These are phyloP conservation scores for Cyberlindnera veronae DNA, from an alignment of 805 yeast species.

Conservation along the genomic window DNA sequence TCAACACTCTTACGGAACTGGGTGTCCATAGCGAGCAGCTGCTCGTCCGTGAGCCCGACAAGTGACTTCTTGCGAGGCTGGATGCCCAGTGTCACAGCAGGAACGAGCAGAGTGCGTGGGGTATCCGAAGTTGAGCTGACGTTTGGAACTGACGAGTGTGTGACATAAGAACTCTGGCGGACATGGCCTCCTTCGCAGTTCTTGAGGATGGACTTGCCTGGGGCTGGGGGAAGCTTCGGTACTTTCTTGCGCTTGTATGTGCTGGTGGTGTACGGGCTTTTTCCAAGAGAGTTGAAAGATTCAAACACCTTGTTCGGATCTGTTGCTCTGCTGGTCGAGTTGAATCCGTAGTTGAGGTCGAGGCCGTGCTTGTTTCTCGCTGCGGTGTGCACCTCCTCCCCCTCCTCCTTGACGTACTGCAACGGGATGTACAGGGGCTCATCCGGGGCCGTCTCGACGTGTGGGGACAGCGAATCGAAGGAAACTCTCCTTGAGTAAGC, in stretches of 20 bases:
- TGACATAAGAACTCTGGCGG: no score
- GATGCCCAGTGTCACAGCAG: conserved; percentile 1
- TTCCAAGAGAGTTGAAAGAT: no score
- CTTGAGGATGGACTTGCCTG: conserved; percentile 25
- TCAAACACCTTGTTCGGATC: conserved; percentile 20
- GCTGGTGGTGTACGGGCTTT: conserved; percentile 1
- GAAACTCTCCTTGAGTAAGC: conserved; percentile 24
- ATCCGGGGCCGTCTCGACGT: conserved; percentile 16
- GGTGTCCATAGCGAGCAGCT: conserved; percentile 24
- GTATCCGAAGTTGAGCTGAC: background rate
- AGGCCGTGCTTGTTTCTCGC: conserved; percentile 3
- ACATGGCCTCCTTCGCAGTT: background rate
- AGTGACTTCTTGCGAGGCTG: conserved; percentile 22
- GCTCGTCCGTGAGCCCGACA: conserved; percentile 27
- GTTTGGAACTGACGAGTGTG: no score
- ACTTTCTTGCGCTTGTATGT: conserved; percentile 10
- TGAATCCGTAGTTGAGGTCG: conserved; percentile 26
- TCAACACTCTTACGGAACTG: conserved; percentile 23
- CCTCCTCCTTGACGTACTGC: conserved; percentile 15
- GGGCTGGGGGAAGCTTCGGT: conserved; percentile 27
- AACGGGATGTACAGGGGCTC: conserved; percentile 26
- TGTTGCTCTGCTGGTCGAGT: conserved; percentile 8
- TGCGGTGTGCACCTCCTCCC: background rate
- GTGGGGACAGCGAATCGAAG: conserved; percentile 25
- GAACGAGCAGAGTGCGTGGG: conserved; percentile 5